Evolutionary conservation across 139 green algal species (phyloP).

Genomic region (Pycnococcus provasolii): DNA sequence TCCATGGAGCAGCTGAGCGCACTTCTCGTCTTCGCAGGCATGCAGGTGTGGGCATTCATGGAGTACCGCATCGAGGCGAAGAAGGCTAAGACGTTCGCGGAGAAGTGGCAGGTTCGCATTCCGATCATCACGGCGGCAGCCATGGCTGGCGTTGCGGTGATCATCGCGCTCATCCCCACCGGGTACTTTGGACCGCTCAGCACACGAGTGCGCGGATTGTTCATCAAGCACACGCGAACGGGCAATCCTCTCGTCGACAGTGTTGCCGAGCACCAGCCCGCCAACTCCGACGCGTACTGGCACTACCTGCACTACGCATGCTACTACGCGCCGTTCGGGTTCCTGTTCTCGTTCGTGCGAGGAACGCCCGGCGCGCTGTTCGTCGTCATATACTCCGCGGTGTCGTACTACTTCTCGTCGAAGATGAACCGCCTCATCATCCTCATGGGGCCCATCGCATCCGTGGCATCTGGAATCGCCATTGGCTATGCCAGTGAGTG

Average conservation of each 20-base stretch:
- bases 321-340: conserved; percentile 21
- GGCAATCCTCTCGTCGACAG: conserved; percentile 44
- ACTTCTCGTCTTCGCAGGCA: conserved; percentile 39
- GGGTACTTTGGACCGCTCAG: conserved; percentile 18
- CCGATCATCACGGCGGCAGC: conserved; percentile 4
- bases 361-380: conserved; percentile 1
- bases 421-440: conserved; percentile 29
- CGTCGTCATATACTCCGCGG: conserved; percentile 11
- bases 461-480: conserved; percentile 1
- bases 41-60: conserved; percentile 41
- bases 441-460: conserved; percentile 23
- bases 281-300: conserved; percentile 38
- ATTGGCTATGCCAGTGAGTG: conserved; percentile 3
- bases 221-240: conserved; percentile 38
- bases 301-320: conserved; percentile 35
- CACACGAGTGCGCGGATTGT: conserved; percentile 16
- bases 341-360: conserved; percentile 2
- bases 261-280: conserved; percentile 48
- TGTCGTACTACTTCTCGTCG: conserved; percentile 26
- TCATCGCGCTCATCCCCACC: conserved; percentile 2
- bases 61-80: conserved; percentile 4
- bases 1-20: conserved; percentile 40
- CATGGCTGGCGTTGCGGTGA: conserved; percentile 9
- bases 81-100: neutral
- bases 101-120: conserved; percentile 4